phyloP scores from a whole-genome alignment of 495 filamentous ascomycete genomes.

The Daldinia caldariorum region DNA sequence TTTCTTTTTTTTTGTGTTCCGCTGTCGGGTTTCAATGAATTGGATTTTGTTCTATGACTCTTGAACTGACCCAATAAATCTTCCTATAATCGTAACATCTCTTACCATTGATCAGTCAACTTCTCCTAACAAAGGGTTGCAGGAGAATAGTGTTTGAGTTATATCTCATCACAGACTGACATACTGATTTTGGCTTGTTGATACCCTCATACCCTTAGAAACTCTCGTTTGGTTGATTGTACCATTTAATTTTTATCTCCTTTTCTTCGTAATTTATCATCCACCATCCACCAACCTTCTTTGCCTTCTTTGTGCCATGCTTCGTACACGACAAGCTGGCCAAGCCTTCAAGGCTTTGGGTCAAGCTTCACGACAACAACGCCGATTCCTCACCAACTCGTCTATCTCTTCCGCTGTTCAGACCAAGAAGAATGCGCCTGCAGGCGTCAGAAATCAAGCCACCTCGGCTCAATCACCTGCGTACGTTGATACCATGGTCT shows the following conservation, averaged over 20 bases:
- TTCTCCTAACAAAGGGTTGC: slow-evolving; percentile 15
- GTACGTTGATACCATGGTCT: slow-evolving; percentile 40
- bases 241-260: neutral
- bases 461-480: slow-evolving; percentile 48
- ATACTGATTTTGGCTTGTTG: slow-evolving; percentile 19
- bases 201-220: slow-evolving; percentile 8
- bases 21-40: slow-evolving; percentile 33
- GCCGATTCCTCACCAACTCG: slow-evolving; percentile 40
- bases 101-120: slow-evolving; percentile 37
- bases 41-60: slow-evolving; percentile 32
- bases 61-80: slow-evolving; percentile 12
- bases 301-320: slow-evolving; percentile 48
- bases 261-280: slow-evolving; percentile 12
- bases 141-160: slow-evolving; percentile 22
- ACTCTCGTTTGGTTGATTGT: neutral
- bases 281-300: too few species aligned
- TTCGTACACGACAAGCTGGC: slow-evolving; percentile 54
- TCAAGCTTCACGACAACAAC: slow-evolving; percentile 48
- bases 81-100: slow-evolving; percentile 28
- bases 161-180: slow-evolving; percentile 15
- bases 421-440: slow-evolving; percentile 43
- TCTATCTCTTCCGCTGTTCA: slow-evolving; percentile 42
- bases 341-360: slow-evolving; percentile 56
- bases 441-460: slow-evolving; percentile 51
- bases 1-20: slow-evolving; percentile 43